Base-by-base conservation (phyloP, 768 basidiomycete species). In the Boletus tomentosulus region DNA sequence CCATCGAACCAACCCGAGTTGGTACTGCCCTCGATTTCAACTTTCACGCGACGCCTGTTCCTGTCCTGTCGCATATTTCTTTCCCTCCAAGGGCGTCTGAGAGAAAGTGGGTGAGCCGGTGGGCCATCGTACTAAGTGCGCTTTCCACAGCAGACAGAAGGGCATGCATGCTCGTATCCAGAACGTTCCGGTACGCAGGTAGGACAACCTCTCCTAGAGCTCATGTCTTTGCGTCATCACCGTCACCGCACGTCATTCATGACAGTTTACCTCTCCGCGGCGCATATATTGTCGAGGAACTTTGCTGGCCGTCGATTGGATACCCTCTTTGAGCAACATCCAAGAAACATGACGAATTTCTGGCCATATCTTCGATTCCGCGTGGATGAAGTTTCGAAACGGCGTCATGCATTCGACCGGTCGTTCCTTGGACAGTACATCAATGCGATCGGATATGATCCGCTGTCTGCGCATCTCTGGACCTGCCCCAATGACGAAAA, bases 351-450 rank as follows among this genome's bases (percentile, higher is more conserved):
- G 69, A 80, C 76, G 1, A 82, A 89, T 57, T 73, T 85, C 63
- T 91, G 89, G 89, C 86, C 87, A 7, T 89, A 89, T 64, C 74
- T 89, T 33, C 68, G 67, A 27, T 61, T 71, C 22, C 79, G 87
- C n/a, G 61, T 73, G 53, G 56, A 61, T 12, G 85, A 88, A 64
- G 60, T 65, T 1, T 38, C 54, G 0, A 53, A 50, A 16, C 73
- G 80, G 38, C 75, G 69, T 50, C 51, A 53, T 4, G 57, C 60
- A n/a, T 86, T 80, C 61, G 57, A 68, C 9, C 52, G 54, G 11
- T 83, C 84, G 6, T 85, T 87, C 66, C 65, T 89, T 24, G 74
- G 75, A 12, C 58, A n/a, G 46, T 63, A 58, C 43, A 47, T 38
- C 16, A 19, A 46, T 15, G 68, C 78, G 49, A 58, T 67, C 4